Conservation (phyloP, 768 basidiomycete species). For the Tylopilus felleus region DNA sequence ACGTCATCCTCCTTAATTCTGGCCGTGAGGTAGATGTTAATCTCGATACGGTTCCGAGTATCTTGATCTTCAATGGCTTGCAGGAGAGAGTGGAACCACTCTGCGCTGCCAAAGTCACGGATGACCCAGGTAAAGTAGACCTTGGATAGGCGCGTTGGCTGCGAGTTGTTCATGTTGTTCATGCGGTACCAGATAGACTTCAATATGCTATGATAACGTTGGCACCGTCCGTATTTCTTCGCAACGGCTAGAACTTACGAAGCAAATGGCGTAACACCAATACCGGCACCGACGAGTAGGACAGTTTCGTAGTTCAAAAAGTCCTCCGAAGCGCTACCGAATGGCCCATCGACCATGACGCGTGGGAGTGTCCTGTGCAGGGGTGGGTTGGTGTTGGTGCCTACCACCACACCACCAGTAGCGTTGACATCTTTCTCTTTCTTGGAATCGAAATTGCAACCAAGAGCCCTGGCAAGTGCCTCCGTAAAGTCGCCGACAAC, state of each 20-base stretch:
- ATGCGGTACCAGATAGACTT: slow-evolving; percentile 96
- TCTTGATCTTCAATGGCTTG: slow-evolving; percentile 95
- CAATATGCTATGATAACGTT: slow-evolving; percentile 52
- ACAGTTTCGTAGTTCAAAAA: slow-evolving; percentile 88
- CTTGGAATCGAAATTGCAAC: slow-evolving; percentile 71
- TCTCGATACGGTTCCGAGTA: slow-evolving; percentile 79
- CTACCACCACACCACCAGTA: slow-evolving; percentile 58
- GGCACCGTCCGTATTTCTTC: background rate
- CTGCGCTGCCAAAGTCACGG: slow-evolving; percentile 83
- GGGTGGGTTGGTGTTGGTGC: slow-evolving; percentile 52
- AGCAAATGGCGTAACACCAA: slow-evolving; percentile 95
- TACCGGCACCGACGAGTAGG: slow-evolving; percentile 89
- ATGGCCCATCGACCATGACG: slow-evolving; percentile 95
- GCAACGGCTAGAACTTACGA: slow-evolving; percentile 52
- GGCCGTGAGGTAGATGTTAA: slow-evolving; percentile 90
- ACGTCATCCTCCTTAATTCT: slow-evolving; percentile 90
- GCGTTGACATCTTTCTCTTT: slow-evolving; percentile 44
- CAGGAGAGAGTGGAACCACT: slow-evolving; percentile 93
- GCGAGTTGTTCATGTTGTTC: slow-evolving; percentile 76
- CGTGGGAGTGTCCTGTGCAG: slow-evolving; percentile 78
- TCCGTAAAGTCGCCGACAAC: slow-evolving; percentile 88
- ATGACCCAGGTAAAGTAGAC: slow-evolving; percentile 96
- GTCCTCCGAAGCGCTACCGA: slow-evolving; percentile 89
- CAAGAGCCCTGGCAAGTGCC: slow-evolving; percentile 77
- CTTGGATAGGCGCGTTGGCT: slow-evolving; percentile 82